Base-by-base conservation (phyloP, 1,284 basidiomycete genomes). In the Ustilago loliicola region DNA sequence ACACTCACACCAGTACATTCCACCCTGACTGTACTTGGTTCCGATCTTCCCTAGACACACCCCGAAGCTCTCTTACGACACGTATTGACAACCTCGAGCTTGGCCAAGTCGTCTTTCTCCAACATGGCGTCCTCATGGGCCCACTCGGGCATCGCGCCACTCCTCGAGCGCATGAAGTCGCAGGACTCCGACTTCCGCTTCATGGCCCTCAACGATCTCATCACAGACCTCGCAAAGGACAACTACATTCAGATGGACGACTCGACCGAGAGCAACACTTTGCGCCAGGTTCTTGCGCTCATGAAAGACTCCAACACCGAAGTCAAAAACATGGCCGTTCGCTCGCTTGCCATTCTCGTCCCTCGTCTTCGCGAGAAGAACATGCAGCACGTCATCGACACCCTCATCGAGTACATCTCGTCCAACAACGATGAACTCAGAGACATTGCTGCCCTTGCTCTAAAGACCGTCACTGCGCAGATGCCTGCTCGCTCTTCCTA, bases 261-360 rank as follows among this genome's bases (percentile, higher is more conserved):
- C 27, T 42, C 25, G 27, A 65, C 72, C 38, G 96, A 98, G 88
- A 91, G 89, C 85, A 93, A 92, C 81, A 91, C 94, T 34, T 89
- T 95, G 52, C 90, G 90, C 51, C 91, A 93, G 82, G 94, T 97
- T 1, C 89, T 98, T 25, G 89, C 91, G 25, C 90, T 96, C 25
- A 92, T 97, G 13, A 92, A 94, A 83, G 97, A 99, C 88, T 92
- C 92, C 87, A 98, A 97, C 82, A 94, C 94, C 17, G 96, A 99
- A 88, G 97, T 99, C 77, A 98, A 98, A 89, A 98, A 98, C 86
- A 93, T 95, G 85, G 94, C 95, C 2, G 60, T 65, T 17, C 74
- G 34, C 77, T 95, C 94, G 80, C 89, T 96, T 38, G 94, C 93
- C 30, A 91, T 93, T 77, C 89, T 96, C 80, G 92, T 96, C 87